These are phyloP conservation scores for Syzygium jambos DNA, from an alignment of 345 rosid species.

Conservation along the genomic window DNA sequence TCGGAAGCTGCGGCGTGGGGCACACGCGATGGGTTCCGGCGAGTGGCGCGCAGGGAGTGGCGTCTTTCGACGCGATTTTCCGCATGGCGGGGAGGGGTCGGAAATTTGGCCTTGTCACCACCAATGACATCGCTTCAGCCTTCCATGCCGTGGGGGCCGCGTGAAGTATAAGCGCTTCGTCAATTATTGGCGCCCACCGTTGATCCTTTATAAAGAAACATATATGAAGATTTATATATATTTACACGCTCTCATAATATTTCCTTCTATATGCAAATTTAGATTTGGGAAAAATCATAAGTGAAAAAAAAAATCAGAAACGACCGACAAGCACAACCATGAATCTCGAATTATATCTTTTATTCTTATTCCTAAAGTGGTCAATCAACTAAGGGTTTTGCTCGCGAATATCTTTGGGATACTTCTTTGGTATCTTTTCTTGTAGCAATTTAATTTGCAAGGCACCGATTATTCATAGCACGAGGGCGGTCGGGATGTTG, in stretches of 20 bases:
- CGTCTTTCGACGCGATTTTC: neutral
- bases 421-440: neutral
- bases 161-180: neutral
- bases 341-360: neutral
- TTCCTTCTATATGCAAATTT: neutral
- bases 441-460: neutral
- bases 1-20: neutral
- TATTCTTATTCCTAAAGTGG: neutral
- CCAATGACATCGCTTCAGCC: neutral
- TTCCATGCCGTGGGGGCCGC: neutral
- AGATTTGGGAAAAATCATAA: neutral
- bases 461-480: neutral
- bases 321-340: neutral
- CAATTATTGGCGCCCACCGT: neutral
- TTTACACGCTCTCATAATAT: neutral
- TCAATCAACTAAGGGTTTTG: neutral
- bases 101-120: neutral
- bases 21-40: neutral
- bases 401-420: neutral
- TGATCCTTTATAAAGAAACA: neutral
- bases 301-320: neutral
- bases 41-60: neutral
- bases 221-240: neutral
- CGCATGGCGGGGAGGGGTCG: neutral
- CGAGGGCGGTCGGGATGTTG: fast-evolving